phyloP scores from a whole-genome alignment of 257 asterid genomes.

The Anisodus acutangulus region DNA sequence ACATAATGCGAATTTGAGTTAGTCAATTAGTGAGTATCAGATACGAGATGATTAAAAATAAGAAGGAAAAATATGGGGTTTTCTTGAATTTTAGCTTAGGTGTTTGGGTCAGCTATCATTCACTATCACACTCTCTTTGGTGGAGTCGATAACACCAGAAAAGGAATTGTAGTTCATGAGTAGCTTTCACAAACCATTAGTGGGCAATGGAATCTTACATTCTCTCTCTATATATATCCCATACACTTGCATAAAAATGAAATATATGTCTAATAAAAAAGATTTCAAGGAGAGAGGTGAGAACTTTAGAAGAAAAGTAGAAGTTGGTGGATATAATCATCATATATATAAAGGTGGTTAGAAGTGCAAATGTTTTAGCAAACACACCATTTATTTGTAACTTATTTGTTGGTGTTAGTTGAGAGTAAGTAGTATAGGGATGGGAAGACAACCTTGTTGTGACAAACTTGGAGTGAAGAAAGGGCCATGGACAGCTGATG shows the following conservation, averaged over 20 bases:
- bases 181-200: constrained; percentile 65
- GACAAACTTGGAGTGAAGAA: constrained; percentile 96
- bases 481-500: constrained; percentile 99
- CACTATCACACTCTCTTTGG: constrained; percentile 51
- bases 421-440: constrained; percentile 22
- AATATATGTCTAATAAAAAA: constrained; percentile 26
- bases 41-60: not conserved
- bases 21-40: rapidly evolving
- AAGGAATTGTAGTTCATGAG: constrained; percentile 62
- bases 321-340: constrained; percentile 37
- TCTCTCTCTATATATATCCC: not conserved
- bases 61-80: not conserved
- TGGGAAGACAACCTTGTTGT: constrained; percentile 98
- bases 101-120: constrained; percentile 55
- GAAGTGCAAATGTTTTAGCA: constrained; percentile 39
- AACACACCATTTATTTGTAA: not conserved
- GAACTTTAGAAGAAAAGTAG: constrained; percentile 34
- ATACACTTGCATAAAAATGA: not conserved
- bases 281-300: not conserved
- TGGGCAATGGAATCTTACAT: constrained; percentile 47
- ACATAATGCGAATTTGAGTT: not conserved
- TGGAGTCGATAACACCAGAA: constrained; percentile 53
- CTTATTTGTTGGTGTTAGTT: constrained; percentile 1
- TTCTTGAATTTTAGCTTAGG: not conserved
- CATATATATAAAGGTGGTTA: constrained; percentile 82